Evolutionary conservation across 768 basidiomycete species (phyloP).

Genomic region (Psilocybe sp.): DNA sequence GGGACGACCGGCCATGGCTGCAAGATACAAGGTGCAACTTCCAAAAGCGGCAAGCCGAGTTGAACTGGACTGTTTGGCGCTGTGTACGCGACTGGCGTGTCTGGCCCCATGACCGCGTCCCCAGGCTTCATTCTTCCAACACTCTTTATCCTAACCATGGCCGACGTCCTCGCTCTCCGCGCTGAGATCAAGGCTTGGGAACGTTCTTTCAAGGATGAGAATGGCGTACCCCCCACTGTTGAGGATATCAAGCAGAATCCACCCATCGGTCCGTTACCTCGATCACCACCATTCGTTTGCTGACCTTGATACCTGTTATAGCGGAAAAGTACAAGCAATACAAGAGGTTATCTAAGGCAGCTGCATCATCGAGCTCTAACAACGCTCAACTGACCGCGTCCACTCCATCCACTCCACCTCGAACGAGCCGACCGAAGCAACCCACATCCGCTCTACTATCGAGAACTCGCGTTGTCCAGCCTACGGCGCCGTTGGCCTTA

Average conservation of each 20-base stretch:
- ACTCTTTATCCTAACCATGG: constrained; percentile 22
- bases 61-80: constrained; percentile 33
- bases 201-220: constrained; percentile 52
- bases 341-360: constrained; percentile 66
- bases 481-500: constrained; percentile 48
- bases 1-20: constrained; percentile 33
- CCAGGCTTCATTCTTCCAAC: constrained; percentile 9
- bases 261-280: constrained; percentile 51
- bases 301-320: constrained; percentile 27
- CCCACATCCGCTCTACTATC: constrained; percentile 38
- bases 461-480: constrained; percentile 48
- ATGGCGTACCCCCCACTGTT: constrained; percentile 60
- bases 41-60: constrained; percentile 13
- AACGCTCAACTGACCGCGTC: constrained; percentile 14
- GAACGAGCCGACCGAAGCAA: constrained; percentile 27
- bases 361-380: constrained; percentile 12
- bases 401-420: constrained; percentile 37
- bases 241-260: constrained; percentile 69
- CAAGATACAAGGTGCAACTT: not conserved
- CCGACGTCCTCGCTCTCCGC: constrained; percentile 49
- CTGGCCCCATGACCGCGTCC: constrained; percentile 12
- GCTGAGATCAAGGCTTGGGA: constrained; percentile 81
- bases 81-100: constrained; percentile 35
- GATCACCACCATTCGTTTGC: not conserved
- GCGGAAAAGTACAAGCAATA: constrained; percentile 81